Evolutionary conservation across 164 flowering plant species (phyloP), one percentile per base, ranked within the genome.

Genomic region (Tetrastigma voinierianum): DNA sequence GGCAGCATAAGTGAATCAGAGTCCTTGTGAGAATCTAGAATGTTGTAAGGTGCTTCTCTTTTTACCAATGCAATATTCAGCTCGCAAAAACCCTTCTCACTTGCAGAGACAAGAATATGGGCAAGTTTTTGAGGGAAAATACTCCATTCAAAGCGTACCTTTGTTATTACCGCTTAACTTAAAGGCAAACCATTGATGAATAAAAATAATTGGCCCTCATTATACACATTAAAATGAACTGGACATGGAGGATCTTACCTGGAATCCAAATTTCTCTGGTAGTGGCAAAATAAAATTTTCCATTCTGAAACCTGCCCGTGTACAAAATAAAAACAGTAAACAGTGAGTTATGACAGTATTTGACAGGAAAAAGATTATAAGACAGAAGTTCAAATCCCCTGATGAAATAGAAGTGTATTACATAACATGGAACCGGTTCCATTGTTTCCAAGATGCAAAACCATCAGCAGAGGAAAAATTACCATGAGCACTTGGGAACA

Each of bases 1-100:
- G 80, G 60, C 72, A 80, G 79, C 63, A 73, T 84, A 80, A 78
- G 86, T 82, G 86, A 84, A 74, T 63, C 53, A 18, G 40, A 59
- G 77, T 86, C 40, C 40, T 76, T 87, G 87, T 86, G 87, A 82
- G 70, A 49, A 19, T 73, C 61, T 48, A 69, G 76, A 83, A 76
- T 82, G 74, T 69, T 61, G 57, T 76, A 85, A 84, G 81, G 84
- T 83, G 84, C 71, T 16, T 58, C 9, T 52, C 40, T 66, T 61
- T 18, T 20, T 18, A 4, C 40, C 40, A 32, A 32, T 32, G 0
- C 8, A 19, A 45, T 4, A 25, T 62, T 62, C 56, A 69, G 45
- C 46, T 68, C 71, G 10, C 4, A 32, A 32, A 32, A 32, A 32
- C 40, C 40, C 40, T 32, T 32, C 40, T 32, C 40, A 32, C 8